Evolutionary conservation across 768 basidiomycete genomes (phyloP).

Genomic region (Russula earlei): DNA sequence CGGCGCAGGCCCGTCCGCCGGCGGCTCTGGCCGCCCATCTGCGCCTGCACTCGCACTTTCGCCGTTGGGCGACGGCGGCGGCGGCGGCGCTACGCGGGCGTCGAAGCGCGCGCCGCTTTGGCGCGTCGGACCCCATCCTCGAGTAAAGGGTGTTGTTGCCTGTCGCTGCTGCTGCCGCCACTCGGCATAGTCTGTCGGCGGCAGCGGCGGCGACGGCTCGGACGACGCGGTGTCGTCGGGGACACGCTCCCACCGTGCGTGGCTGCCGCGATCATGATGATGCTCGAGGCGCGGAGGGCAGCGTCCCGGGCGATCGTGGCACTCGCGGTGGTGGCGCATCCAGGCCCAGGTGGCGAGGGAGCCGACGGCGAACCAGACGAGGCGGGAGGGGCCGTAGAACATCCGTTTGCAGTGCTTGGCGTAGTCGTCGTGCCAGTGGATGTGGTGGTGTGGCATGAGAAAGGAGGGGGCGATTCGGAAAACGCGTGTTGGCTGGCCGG

Average conservation of each 20-base stretch:
- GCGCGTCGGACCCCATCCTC: too few relatives aligned
- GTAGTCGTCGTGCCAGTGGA: background rate
- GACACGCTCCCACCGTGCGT: slow-evolving; percentile 23
- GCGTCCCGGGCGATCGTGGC: slow-evolving; percentile 23
- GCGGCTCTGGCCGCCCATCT: too few relatives aligned
- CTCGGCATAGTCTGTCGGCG: background rate
- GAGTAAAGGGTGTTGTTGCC: too few relatives aligned
- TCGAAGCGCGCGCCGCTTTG: background rate
- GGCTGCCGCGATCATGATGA: slow-evolving; percentile 21
- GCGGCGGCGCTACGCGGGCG: background rate
- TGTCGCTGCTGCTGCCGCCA: too few relatives aligned
- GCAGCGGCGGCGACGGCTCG: background rate
- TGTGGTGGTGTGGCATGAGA: background rate
- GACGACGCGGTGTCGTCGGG: background rate
- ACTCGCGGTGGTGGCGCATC: slow-evolving; percentile 26
- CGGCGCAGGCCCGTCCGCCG: too few relatives aligned
- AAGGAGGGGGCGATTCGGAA: too few relatives aligned
- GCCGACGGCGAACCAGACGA: slow-evolving; percentile 63
- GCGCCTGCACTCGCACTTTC: too few relatives aligned
- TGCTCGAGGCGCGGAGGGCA: slow-evolving; percentile 27
- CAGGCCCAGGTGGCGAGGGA: slow-evolving; percentile 34
- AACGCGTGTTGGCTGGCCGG: too few relatives aligned
- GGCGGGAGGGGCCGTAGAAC: slow-evolving; percentile 38
- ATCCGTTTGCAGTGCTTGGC: background rate
- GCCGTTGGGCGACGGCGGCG: background rate